Conservation (phyloP, 257 asterid genomes). For the Solanum bulbocastanum region DNA sequence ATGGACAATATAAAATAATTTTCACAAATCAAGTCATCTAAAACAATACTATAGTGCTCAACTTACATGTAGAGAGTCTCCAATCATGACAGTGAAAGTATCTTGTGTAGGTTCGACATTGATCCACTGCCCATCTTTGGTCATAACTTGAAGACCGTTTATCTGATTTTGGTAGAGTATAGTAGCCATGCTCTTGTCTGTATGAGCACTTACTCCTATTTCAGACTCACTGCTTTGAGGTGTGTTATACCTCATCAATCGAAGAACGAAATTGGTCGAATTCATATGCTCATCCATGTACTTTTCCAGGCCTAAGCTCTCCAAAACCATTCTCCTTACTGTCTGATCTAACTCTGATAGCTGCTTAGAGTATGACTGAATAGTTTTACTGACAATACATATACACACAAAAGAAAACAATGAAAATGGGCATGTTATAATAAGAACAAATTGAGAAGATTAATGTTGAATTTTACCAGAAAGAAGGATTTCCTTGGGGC, state of each 20-base stretch:
- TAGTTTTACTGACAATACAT: constrained; percentile 15
- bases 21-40: too few species aligned
- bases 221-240: constrained; percentile 21
- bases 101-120: constrained; percentile 18
- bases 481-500: constrained; percentile 45
- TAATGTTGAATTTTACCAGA: constrained; percentile 18
- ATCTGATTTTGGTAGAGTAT: constrained; percentile 25
- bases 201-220: constrained; percentile 31
- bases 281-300: constrained; percentile 40
- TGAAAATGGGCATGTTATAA: too few species aligned
- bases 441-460: too few species aligned
- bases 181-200: constrained; percentile 28
- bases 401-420: background rate
- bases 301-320: constrained; percentile 29
- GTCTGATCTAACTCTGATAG: constrained; percentile 30
- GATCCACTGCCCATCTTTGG: constrained; percentile 43
- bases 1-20: too few species aligned
- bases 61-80: constrained; percentile 32
- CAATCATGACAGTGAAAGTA: constrained; percentile 34
- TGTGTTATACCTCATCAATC: constrained; percentile 42
- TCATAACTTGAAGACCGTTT: constrained; percentile 24
- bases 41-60: background rate
- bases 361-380: constrained; percentile 16
- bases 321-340: constrained; percentile 35
- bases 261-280: constrained; percentile 24